Percentiles rank a stretch among this genome's conserved stretches.
Conservation (phyloP, 495 filamentous ascomycete species). For the Schizothecium vesticola region DNA sequence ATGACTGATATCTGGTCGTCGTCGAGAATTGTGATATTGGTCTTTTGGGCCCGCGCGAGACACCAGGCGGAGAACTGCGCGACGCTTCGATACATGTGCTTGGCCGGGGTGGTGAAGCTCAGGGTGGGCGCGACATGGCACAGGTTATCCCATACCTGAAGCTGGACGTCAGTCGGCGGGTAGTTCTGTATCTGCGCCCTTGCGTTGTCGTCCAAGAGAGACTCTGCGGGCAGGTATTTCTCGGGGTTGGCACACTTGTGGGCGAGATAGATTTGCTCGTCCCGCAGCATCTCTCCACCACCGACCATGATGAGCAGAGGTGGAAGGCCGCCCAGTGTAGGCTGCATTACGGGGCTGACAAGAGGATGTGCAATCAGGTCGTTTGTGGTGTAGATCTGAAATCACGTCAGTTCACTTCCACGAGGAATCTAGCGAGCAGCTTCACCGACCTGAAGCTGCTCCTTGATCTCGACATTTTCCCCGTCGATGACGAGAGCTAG, state of each 20-base stretch:
- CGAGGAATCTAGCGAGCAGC: too few relatives aligned
- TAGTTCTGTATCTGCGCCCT: conserved; percentile 59
- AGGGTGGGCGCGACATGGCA: conserved; percentile 89
- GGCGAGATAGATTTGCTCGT: conserved; percentile 92
- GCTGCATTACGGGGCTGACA: conserved; percentile 80
- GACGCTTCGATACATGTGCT: conserved; percentile 80
- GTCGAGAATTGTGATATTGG: conserved; percentile 70
- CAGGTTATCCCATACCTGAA: conserved; percentile 95
- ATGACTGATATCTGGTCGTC: conserved; percentile 74
- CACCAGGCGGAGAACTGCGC: conserved; percentile 92
- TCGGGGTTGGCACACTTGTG: conserved; percentile 85
- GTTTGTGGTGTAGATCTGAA: conserved; percentile 81
- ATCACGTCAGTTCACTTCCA: conserved; percentile 11
- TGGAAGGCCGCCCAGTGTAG: conserved; percentile 81
- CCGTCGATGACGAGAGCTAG: conserved; percentile 67
- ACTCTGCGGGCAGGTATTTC: conserved; percentile 63
- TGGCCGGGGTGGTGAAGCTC: conserved; percentile 88
- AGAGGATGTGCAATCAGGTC: conserved; percentile 79
- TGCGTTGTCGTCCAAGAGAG: conserved; percentile 56
- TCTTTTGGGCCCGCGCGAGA: conserved; percentile 73
- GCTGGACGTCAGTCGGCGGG: conserved; percentile 79
- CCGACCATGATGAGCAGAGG: conserved; percentile 81
- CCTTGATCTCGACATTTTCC: conserved; percentile 64
- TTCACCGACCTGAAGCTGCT: conserved; percentile 70
- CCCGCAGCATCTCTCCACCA: conserved; percentile 80